Conservation (phyloP, 805 yeast genomes). For the Candida wancherniae region DNA sequence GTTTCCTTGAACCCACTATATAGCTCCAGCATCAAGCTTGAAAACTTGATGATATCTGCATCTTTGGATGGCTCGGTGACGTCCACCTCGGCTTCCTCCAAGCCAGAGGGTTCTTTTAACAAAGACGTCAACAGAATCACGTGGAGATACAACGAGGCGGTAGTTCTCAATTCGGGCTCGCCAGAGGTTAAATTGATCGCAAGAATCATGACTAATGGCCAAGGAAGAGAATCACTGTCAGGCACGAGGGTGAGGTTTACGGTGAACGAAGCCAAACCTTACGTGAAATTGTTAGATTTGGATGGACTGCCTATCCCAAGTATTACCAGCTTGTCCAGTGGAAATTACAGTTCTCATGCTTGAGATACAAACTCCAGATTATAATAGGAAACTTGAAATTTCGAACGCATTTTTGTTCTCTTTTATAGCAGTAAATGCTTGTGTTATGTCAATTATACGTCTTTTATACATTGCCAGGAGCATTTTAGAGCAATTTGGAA, state of each 20-base stretch:
- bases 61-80: conserved; percentile 55
- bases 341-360: conserved; percentile 41
- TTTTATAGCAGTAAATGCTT: no score
- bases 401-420: no score
- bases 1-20: conserved; percentile 52
- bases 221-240: conserved; percentile 64
- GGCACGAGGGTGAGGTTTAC: conserved; percentile 70
- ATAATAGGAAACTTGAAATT: no score
- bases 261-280: conserved; percentile 42
- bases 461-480: no score
- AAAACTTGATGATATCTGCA: conserved; percentile 60
- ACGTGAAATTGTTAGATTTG: conserved; percentile 32
- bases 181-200: conserved; percentile 65
- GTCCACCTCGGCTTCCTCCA: conserved; percentile 72
- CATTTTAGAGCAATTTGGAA: conserved; percentile 47
- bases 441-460: no score
- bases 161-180: conserved; percentile 38
- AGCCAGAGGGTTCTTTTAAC: conserved; percentile 89
- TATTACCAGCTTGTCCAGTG: conserved; percentile 44
- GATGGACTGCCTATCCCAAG: conserved; percentile 39
- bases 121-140: conserved; percentile 81
- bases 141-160: conserved; percentile 59
- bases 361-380: no score
- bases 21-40: conserved; percentile 39
- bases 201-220: conserved; percentile 72